Evolutionary conservation across 163 green algal species (phyloP), one percentile per base, ranked within the genome.

Genomic region (Coccomyxa subellipsoidea): DNA sequence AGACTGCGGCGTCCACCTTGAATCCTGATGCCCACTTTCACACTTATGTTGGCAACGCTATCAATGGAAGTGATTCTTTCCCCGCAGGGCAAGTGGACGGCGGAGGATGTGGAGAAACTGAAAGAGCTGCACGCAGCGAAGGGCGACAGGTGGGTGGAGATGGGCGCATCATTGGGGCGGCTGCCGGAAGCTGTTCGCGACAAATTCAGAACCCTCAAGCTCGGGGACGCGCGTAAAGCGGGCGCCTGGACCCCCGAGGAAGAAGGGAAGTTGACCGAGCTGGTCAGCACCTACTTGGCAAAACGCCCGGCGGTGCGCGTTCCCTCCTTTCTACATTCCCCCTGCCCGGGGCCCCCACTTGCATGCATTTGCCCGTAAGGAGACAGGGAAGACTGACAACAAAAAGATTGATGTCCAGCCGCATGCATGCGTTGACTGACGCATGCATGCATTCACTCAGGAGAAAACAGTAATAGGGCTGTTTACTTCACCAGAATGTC

Each of bases 121-220:
- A 79, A 84, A 54, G 38, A 84, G 54, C 81, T 93, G 82, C 89
- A 93, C 54, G 66, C 76, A 12, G 81, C 82, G 76, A 77, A 84
- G 32, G 92, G 92, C 18, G 78, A 78, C 31, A 82, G 82, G 38
- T 96, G 92, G 92, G 89, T 84, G 79, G 79, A 89, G 80, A 94
- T 96, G 23, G 89, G 92, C 7, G 32, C 37, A 10, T 77, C 78
- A 8, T 81, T 96, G 81, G 88, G 86, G 5, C 85, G 92, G 37
- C 80, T 89, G 66, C 86, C 86, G 34, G 85, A 90, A 69, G 78
- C n/a, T 4, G 92, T 87, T 80, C 77, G 87, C 4, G 88, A 92
- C 85, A 80, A 89, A 18, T 91, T 83, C 80, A 54, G 78, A 36
- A 82, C 90, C 47, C 86, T 93, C 54, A 79, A 80, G 38, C 84